A percentile compares a stretch with the other conserved stretches of the same genome.
These are phyloP conservation scores for Spathaspora boniae DNA, from an alignment of 805 yeast genomes.

Conservation along the genomic window DNA sequence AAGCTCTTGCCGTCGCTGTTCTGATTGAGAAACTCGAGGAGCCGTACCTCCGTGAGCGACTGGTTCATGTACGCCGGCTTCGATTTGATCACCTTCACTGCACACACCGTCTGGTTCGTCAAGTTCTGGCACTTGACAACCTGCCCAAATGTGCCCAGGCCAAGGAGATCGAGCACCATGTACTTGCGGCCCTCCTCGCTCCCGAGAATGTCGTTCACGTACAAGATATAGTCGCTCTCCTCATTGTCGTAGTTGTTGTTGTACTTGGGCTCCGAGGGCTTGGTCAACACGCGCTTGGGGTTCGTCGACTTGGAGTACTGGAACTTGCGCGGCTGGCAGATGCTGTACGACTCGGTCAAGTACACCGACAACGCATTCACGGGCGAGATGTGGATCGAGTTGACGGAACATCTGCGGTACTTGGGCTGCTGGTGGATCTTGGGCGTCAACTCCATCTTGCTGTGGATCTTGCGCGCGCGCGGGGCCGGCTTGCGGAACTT, in stretches of 20 bases:
- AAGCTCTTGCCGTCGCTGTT: conserved; percentile 68
- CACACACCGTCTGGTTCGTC: conserved; percentile 79
- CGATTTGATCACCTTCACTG: conserved; percentile 91
- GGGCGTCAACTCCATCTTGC: conserved; percentile 58
- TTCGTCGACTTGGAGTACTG: conserved; percentile 80
- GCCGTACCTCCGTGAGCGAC: conserved; percentile 83
- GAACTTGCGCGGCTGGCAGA: conserved; percentile 77
- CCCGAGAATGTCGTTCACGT: conserved; percentile 92
- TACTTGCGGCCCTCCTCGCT: conserved; percentile 80
- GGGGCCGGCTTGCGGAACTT: conserved; percentile 42
- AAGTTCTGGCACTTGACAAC: conserved; percentile 90
- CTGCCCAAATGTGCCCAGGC: conserved; percentile 98
- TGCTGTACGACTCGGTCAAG: conserved; percentile 72
- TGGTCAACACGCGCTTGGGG: conserved; percentile 89
- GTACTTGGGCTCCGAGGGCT: conserved; percentile 78
- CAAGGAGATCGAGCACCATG: conserved; percentile 83
- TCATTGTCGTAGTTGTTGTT: conserved; percentile 87
- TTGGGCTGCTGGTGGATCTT: conserved; percentile 58
- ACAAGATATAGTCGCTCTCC: conserved; percentile 85
- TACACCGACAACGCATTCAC: conserved; percentile 73
- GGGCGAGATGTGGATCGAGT: conserved; percentile 70
- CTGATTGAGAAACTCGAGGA: conserved; percentile 75
- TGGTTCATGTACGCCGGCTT: conserved; percentile 90
- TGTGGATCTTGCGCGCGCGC: conserved; percentile 37
- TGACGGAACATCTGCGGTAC: conserved; percentile 65